Evolutionary conservation across 306 rosid genomes (phyloP), one percentile per base, ranked within the genome.

Genomic region (Mucuna pruriens): DNA sequence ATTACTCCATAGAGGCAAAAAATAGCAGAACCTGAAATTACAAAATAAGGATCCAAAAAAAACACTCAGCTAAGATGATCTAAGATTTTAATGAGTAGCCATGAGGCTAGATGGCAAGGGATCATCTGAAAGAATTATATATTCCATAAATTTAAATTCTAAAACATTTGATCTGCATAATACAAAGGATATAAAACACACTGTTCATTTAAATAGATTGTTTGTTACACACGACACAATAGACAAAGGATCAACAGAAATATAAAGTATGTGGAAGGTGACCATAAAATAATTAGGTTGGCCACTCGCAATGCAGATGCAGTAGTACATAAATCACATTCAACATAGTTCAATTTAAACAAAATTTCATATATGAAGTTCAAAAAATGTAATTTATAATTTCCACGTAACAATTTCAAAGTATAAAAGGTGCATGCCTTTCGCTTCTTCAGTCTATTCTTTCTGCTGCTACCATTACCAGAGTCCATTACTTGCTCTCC

Each of bases 361-460:
- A 45, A 60, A 70, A 16, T 45, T 54, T 16, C 25, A n/a, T 25
- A 23, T 34, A 16, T 1, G 29, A 45, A 31, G 57, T 23, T 70
- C 65, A 5, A 74, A 57, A 60, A 29, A 29, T n/a, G 11, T 33
- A 42, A 69, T 67, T 10, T 36, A 58, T 22, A 39, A 25, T 51
- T 49, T 79, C 33, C 39, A 46, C 23, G 23, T 23, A 61, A 71
- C 57, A 54, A 38, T 51, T 22, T 72, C 23, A 46, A 70, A 80
- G 77, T 3, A 52, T 74, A 16, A 67, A 49, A 76, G 3, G 52
- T 67, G 19, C 80, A 36, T 86, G 81, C 99, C 97, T 95, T 95
- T 82, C 82, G 87, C 86, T 92, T 95, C 76, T 89, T 89, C 81
- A 83, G 69, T 70, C 61, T 83, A 40, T 85, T 81, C 70, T 72